Conservation (phyloP, 139 green algal species). For the Picocystis salinarum region DNA sequence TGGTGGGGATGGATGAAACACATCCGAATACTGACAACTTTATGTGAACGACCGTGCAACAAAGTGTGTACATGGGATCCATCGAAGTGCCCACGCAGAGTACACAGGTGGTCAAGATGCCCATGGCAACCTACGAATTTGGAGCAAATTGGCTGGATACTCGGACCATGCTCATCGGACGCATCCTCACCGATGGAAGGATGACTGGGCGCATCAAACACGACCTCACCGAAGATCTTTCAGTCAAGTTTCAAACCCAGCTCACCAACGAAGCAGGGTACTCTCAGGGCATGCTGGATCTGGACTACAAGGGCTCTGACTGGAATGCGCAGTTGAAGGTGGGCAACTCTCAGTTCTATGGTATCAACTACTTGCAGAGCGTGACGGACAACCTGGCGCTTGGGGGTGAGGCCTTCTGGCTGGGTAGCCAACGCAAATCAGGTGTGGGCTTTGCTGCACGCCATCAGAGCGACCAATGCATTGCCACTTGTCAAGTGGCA, state of each 20-base stretch:
- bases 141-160: constrained; percentile 82
- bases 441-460: constrained; percentile 43
- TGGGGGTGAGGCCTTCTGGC: constrained; percentile 84
- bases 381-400: constrained; percentile 56
- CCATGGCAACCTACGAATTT: constrained; percentile 87
- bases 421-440: constrained; percentile 59
- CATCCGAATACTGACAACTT: background rate
- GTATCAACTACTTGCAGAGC: constrained; percentile 87
- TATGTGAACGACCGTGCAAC: constrained; percentile 16
- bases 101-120: constrained; percentile 58
- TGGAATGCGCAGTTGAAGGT: constrained; percentile 92
- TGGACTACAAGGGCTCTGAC: constrained; percentile 52
- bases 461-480: constrained; percentile 34
- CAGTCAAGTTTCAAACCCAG: constrained; percentile 68
- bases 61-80: constrained; percentile 86
- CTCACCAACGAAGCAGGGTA: constrained; percentile 45
- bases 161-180: constrained; percentile 56
- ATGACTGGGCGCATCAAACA: constrained; percentile 69
- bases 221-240: constrained; percentile 50
- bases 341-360: constrained; percentile 80
- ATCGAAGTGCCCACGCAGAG: constrained; percentile 60
- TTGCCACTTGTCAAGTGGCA: constrained; percentile 52
- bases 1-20: too few species aligned
- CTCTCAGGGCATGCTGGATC: constrained; percentile 34
- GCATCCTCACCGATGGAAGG: constrained; percentile 67